These are phyloP conservation scores for Colletotrichum spinosum DNA, from an alignment of 2,329 filamentous ascomycete genomes.

Conservation along the genomic window DNA sequence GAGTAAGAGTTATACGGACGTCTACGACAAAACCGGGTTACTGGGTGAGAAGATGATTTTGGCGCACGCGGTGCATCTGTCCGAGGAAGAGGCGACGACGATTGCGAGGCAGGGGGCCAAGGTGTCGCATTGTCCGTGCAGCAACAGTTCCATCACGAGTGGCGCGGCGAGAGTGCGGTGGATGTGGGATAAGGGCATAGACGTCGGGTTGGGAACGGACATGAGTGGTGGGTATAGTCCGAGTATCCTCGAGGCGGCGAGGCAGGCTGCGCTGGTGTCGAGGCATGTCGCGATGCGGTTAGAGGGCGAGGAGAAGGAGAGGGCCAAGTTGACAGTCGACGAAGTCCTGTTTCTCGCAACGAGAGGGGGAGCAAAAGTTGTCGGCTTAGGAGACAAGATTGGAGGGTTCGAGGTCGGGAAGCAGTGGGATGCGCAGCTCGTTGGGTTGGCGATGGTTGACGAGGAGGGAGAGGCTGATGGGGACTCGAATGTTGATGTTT, in stretches of 20 bases:
- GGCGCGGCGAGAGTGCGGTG: slow-evolving; percentile 82
- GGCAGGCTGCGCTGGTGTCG: slow-evolving; percentile 84
- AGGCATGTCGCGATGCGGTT: slow-evolving; percentile 73
- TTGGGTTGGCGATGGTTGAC: slow-evolving; percentile 69
- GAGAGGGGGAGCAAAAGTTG: slow-evolving; percentile 83
- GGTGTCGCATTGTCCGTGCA: slow-evolving; percentile 87
- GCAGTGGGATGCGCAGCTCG: slow-evolving; percentile 91
- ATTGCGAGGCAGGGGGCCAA: slow-evolving; percentile 72
- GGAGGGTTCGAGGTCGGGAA: slow-evolving; percentile 88
- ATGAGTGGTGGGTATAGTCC: slow-evolving; percentile 89
- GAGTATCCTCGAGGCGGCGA: slow-evolving; percentile 83
- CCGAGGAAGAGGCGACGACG: slow-evolving; percentile 72
- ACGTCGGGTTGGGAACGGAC: slow-evolving; percentile 90
- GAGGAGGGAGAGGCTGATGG: slow-evolving; percentile 54
- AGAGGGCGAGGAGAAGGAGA: slow-evolving; percentile 53
- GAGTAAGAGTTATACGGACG: slow-evolving; percentile 73
- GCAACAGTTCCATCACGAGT: slow-evolving; percentile 84
- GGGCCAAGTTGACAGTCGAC: slow-evolving; percentile 80
- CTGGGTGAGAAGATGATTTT: slow-evolving; percentile 81
- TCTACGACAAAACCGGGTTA: slow-evolving; percentile 81
- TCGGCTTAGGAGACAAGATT: slow-evolving; percentile 78
- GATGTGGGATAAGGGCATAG: slow-evolving; percentile 79
- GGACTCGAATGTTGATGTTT: slow-evolving; percentile 82
- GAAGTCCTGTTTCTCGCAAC: slow-evolving; percentile 91
- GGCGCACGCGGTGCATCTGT: slow-evolving; percentile 86